Conservation (phyloP, 495 filamentous ascomycete genomes). For the Talaromyces liani region DNA sequence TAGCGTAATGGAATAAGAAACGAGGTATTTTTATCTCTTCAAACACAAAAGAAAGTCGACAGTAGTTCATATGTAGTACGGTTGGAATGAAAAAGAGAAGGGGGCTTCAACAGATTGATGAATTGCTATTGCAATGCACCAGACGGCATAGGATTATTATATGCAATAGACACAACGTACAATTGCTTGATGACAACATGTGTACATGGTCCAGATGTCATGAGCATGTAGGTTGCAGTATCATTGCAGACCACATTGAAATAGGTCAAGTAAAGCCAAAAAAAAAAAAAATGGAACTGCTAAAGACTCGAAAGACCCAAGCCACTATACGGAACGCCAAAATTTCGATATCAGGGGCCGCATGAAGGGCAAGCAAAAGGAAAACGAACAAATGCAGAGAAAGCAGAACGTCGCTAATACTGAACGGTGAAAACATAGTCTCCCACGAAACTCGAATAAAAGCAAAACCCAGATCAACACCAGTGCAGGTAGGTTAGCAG, state of each 20-base stretch:
- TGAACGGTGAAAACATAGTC: background rate
- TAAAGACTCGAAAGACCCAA: background rate
- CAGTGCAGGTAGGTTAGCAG: background rate
- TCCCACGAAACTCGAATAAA: background rate
- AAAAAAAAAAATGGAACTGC: background rate
- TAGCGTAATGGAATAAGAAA: background rate
- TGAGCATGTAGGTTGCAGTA: background rate
- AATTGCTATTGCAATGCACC: background rate
- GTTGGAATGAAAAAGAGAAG: background rate
- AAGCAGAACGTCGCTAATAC: background rate
- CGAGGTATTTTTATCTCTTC: background rate
- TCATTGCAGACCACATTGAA: background rate
- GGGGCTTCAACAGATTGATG: background rate
- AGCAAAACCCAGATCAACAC: background rate
- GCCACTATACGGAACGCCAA: background rate
- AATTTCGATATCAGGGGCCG: background rate
- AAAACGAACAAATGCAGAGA: background rate
- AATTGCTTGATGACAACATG: background rate
- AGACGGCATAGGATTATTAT: background rate
- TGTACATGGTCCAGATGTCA: background rate
- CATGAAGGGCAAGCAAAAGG: background rate
- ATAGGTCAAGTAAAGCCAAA: background rate
- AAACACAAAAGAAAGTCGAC: background rate
- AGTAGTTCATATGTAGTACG: background rate
- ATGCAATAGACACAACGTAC: background rate